Evolutionary conservation across 2,329 filamentous ascomycete genomes (phyloP), one percentile per base, ranked within the genome.

Genomic region (Pseudogymnoascus sp.): DNA sequence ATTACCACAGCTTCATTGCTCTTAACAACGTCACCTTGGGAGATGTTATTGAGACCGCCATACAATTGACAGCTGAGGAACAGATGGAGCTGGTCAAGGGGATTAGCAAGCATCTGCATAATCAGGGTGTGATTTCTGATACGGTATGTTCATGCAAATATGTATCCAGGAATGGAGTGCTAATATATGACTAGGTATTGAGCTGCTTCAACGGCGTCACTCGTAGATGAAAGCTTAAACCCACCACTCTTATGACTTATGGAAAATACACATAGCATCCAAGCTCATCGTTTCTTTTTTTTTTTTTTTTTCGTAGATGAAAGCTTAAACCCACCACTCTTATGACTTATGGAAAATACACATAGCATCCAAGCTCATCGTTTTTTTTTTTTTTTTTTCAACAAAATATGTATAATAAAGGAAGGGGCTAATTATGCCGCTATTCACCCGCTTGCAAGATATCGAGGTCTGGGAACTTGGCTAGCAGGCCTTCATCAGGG

Each of bases 1-100:
- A 99, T 76, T 99, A 95, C 76, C 92, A 96, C 73, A 94, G 89
- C 70, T 99, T 99, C 73, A 92, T 99, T 69, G 92, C 92, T 3
- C 80, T 90, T 5, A 85, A 96, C 78, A 90, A 92, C 73, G 85
- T 88, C 37, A 90, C 81, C 60, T 86, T 96, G 18, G 94, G 92
- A 18, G 84, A 84, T 59, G 88, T 99, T 34, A 88, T 99, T 66
- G 92, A 99, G 77, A 83, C 85, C 10, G 92, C 90, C 57, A 95
- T 99, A 66, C 95, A 86, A 5, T 76, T 99, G 67, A 86, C 84
- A 0, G 76, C 85, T 1, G 91, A 96, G 38, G 90, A 99, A 74
- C 92, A 99, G 74, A 79, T 96, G 63, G 92, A 96, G 74, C 77
- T 90, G 58, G 79, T 91, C 23, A 82, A 80, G 70, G 78, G 78